phyloP scores from a whole-genome alignment of 177 flowering plant genomes.

The Vitis hybrid region DNA sequence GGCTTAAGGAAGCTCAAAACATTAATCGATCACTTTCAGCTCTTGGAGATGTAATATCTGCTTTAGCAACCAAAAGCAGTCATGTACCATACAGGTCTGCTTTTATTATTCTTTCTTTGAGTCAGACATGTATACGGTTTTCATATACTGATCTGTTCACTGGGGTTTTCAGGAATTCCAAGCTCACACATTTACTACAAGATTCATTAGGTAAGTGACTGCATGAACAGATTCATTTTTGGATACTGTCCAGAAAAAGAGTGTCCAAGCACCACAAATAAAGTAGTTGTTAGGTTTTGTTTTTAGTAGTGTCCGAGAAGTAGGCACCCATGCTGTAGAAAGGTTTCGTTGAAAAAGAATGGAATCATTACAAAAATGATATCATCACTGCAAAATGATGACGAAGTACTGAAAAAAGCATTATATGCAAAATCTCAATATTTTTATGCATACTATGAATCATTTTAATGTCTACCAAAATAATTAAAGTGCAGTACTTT shows the following conservation, averaged over 20 bases:
- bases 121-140: background rate
- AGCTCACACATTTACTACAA: conserved; percentile 85
- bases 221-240: too few relatives aligned
- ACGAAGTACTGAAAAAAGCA: too few relatives aligned
- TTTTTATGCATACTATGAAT: too few relatives aligned
- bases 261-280: background rate
- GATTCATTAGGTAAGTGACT: conserved; percentile 73
- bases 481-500: too few relatives aligned
- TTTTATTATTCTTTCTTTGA: background rate
- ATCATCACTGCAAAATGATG: too few relatives aligned
- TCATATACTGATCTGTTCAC: conserved; percentile 6
- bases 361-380: too few relatives aligned
- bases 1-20: conserved; percentile 95
- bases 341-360: too few relatives aligned
- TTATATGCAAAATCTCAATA: too few relatives aligned
- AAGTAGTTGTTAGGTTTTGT: too few relatives aligned
- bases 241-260: background rate
- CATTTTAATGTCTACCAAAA: too few relatives aligned
- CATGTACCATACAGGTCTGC: conserved; percentile 89
- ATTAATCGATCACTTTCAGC: conserved; percentile 95
- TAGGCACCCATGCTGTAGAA: too few relatives aligned
- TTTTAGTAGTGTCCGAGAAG: too few relatives aligned
- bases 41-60: conserved; percentile 94
- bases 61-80: conserved; percentile 85
- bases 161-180: conserved; percentile 71